phyloP scores from a whole-genome alignment of 257 asterid species.

The Nicotiana sylvestris region DNA sequence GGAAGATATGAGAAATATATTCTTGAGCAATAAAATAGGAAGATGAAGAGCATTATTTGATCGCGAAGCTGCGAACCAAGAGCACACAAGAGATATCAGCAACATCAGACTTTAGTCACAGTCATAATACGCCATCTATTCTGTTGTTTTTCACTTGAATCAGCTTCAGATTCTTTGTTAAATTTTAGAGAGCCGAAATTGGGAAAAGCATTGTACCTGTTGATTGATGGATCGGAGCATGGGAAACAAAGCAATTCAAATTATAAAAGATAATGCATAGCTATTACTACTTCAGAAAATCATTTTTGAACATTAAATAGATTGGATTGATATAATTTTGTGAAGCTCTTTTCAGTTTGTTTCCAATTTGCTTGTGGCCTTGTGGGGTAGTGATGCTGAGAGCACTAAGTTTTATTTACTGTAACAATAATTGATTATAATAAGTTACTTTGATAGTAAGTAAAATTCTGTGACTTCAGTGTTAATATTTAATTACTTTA shows the following conservation, averaged over 20 bases:
- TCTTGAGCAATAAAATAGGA: not conserved
- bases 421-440: too few relatives aligned
- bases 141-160: slow-evolving; percentile 1
- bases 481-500: too few relatives aligned
- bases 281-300: not conserved
- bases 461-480: too few relatives aligned
- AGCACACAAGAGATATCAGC: not conserved
- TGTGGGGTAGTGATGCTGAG: too few relatives aligned
- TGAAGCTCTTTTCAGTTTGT: too few relatives aligned
- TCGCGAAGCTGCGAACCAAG: not conserved
- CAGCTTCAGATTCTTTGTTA: not conserved
- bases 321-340: too few relatives aligned
- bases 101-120: not conserved
- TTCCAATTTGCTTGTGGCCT: not conserved
- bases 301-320: not conserved
- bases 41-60: not conserved
- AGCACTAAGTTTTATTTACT: too few relatives aligned
- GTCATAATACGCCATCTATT: not conserved
- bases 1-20: too few relatives aligned
- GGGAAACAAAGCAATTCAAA: not conserved
- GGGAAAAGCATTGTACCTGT: slow-evolving; percentile 10
- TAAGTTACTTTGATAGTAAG: too few relatives aligned
- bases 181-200: slow-evolving; percentile 17
- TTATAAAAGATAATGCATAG: not conserved
- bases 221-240: not conserved